A percentile compares a stretch with the other conserved stretches of the same genome.
phyloP scores from a whole-genome alignment of 768 basidiomycete species.

The Hygrocybe coccinea region DNA sequence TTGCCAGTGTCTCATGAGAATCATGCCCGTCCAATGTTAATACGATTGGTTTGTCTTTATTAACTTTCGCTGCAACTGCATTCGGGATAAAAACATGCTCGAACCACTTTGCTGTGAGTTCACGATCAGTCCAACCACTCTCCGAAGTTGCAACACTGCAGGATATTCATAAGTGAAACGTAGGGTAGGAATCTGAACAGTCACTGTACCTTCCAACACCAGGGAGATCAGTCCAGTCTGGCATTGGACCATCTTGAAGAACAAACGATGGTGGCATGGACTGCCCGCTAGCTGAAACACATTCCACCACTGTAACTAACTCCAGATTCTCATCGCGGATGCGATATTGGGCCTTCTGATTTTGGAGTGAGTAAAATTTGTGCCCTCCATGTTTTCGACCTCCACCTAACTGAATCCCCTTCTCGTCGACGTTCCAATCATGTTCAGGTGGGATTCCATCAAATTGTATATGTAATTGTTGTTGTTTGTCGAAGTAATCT shows the following conservation, averaged over 20 bases:
- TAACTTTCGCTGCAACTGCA: conserved; percentile 21
- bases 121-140: conserved; percentile 42
- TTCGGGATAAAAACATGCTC: conserved; percentile 35
- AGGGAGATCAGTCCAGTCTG: conserved; percentile 7
- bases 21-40: conserved; percentile 43
- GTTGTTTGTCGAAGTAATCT: conserved; percentile 1
- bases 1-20: conserved; percentile 31
- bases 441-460: conserved; percentile 17
- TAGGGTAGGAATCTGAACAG: background rate
- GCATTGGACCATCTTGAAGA: conserved; percentile 15
- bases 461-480: conserved; percentile 14
- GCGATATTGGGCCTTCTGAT: conserved; percentile 16
- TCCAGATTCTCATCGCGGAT: conserved; percentile 33
- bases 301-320: conserved; percentile 39
- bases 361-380: conserved; percentile 20
- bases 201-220: conserved; percentile 8
- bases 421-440: conserved; percentile 29
- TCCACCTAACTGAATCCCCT: conserved; percentile 23
- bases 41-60: conserved; percentile 27
- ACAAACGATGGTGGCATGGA: conserved; percentile 28
- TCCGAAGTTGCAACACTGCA: conserved; percentile 7
- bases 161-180: background rate
- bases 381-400: conserved; percentile 8
- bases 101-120: conserved; percentile 37
- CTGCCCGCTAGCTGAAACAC: conserved; percentile 31